Base-by-base conservation (phyloP, 1,284 basidiomycete species). In the Kwoniella shivajii region DNA sequence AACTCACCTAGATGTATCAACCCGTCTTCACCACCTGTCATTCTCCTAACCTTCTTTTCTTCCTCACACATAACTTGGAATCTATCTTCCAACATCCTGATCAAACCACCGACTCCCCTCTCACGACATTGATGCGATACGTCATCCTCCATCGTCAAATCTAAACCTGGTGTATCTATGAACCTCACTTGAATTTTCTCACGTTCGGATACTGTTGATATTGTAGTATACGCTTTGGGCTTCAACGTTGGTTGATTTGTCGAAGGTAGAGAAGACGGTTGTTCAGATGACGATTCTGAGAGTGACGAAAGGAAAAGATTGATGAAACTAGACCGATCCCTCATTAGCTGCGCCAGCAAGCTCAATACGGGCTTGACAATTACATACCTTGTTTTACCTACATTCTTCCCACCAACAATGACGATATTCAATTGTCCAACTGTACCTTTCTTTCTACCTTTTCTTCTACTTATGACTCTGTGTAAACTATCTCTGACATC, bases 101-200 rank as follows among this genome's bases (percentile, higher is more conserved):
- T n/a, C 10, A 76, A 51, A 2, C 67, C 69, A 16, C 30, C 34
- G 7, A 74, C 61, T 0, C 72, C 72, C 27, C 71, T 56, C 36
- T 71, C 64, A 4, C 67, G 39, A 44, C 58, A 58, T 34, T 56
- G 59, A 6, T 37, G 59, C n/a, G 56, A 33, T 4, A 65, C 45
- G 5, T 29, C 43, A 27, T 44, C 51, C 18, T 20, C 47, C 24
- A 38, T n/a, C 20, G 13, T 42, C 26, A 67, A 39, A n/a, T 66
- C 64, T 4, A 76, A 61, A 16, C 74, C 74, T 1, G 74, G 74
- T 11, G 74, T 75, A 57, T 76, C 74, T 58, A 76, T 66, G 22
- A 72, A 10, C 2, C 64, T 55, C 9, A 70, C 60, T 10, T 50
- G 33, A 7, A 60, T 44, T 3, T 54, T 49, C n/a, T n/a, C n/a